A percentile compares a stretch with the other conserved stretches of the same genome.
Conservation (phyloP, 2,329 filamentous ascomycete genomes). For the Alternaria gaisen region DNA sequence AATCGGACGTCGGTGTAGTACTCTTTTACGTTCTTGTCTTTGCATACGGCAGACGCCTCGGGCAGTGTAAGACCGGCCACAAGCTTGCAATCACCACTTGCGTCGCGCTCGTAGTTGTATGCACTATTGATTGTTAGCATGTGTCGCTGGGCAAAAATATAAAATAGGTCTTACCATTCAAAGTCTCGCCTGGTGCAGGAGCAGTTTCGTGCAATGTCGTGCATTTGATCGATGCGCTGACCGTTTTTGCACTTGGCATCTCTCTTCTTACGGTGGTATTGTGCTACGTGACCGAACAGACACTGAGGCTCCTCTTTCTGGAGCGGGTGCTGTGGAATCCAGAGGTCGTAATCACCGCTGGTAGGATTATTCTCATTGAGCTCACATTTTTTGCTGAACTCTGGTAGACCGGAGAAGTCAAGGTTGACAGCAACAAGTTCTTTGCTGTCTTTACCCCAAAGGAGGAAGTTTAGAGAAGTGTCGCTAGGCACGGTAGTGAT, state of each 20-base stretch:
- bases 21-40: conserved; percentile 72
- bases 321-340: conserved; percentile 85
- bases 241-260: conserved; percentile 83
- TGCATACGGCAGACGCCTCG: conserved; percentile 67
- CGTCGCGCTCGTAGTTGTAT: conserved; percentile 88
- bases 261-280: conserved; percentile 91
- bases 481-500: conserved; percentile 91
- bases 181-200: conserved; percentile 85
- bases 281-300: conserved; percentile 88
- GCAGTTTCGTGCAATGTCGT: conserved; percentile 78
- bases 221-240: conserved; percentile 69
- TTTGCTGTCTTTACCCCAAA: conserved; percentile 75
- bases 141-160: background rate
- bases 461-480: conserved; percentile 86
- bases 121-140: conserved; percentile 66
- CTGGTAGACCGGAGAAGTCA: conserved; percentile 79
- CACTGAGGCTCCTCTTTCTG: conserved; percentile 80
- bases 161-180: conserved; percentile 75
- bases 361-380: conserved; percentile 69
- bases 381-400: conserved; percentile 74
- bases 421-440: conserved; percentile 79
- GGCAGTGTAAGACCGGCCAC: conserved; percentile 75
- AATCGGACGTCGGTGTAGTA: conserved; percentile 90
- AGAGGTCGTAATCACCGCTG: conserved; percentile 80
- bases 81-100: conserved; percentile 77